Conservation (phyloP, 352 stramenopile genomes). For the Aphanomyces invadans region DNA sequence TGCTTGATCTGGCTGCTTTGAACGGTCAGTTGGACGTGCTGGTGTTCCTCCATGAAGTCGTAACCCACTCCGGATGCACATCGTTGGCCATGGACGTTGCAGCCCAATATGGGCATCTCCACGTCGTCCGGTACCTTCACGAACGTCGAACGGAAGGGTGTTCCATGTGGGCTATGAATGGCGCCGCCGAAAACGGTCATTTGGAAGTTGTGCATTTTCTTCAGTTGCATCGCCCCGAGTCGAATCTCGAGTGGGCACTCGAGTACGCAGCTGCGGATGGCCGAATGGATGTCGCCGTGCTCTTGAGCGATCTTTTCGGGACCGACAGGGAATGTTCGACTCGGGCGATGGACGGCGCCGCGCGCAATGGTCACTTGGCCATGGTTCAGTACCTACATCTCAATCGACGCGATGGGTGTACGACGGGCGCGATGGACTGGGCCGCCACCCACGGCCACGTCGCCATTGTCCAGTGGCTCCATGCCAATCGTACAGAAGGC, state of each 20-base stretch:
- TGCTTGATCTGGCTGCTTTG: neutral
- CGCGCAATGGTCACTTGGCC: constrained; percentile 14
- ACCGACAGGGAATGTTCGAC: neutral
- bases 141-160: constrained; percentile 24
- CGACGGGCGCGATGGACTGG: constrained; percentile 8
- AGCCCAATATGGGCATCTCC: neutral
- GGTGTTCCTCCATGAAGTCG: neutral
- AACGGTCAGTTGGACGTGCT: neutral
- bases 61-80: constrained; percentile 27
- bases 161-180: constrained; percentile 7
- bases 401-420: constrained; percentile 17
- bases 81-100: constrained; percentile 18
- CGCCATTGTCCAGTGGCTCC: constrained; percentile 12
- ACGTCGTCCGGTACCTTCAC: constrained; percentile 23
- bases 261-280: constrained; percentile 13
- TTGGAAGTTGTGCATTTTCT: neutral
- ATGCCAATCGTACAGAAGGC: constrained; percentile 4
- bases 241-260: constrained; percentile 2
- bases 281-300: neutral
- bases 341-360: constrained; percentile 18
- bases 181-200: constrained; percentile 10
- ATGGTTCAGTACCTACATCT: constrained; percentile 9
- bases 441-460: constrained; percentile 5
- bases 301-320: neutral
- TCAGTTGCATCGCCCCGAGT: neutral